These are phyloP conservation scores for Rheum nobile DNA, from an alignment of 148 eudicot genomes.

Conservation along the genomic window DNA sequence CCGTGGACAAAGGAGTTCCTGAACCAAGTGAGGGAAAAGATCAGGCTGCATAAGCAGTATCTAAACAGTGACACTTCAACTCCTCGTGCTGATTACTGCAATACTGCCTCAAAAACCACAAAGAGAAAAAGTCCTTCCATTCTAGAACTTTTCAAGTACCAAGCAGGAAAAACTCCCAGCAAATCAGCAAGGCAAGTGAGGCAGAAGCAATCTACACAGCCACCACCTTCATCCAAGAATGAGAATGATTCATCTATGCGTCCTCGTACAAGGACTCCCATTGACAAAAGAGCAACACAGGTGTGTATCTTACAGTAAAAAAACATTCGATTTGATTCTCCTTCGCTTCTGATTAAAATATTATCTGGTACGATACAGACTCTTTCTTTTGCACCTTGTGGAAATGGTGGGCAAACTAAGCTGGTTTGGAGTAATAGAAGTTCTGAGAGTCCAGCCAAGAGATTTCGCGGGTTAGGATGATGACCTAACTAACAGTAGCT, in stretches of 20 bases:
- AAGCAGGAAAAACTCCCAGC: constrained; percentile 43
- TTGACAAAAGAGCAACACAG: constrained; percentile 78
- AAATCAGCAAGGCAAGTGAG: constrained; percentile 33
- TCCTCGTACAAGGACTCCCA: constrained; percentile 49
- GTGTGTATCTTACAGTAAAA: constrained; percentile 25
- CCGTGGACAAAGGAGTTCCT: constrained; percentile 95
- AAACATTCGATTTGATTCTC: background rate
- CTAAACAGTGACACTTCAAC: constrained; percentile 38
- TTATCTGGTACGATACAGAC: constrained; percentile 33
- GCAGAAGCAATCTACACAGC: constrained; percentile 32
- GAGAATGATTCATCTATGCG: constrained; percentile 30
- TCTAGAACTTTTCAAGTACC: constrained; percentile 65
- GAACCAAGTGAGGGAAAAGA: constrained; percentile 73
- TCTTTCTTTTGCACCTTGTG: constrained; percentile 56
- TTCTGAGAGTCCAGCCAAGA: constrained; percentile 14
- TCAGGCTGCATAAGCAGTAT: constrained; percentile 50
- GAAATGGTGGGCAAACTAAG: constrained; percentile 69
- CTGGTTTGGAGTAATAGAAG: constrained; percentile 59
- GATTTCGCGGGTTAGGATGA: background rate
- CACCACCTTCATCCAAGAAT: constrained; percentile 26
- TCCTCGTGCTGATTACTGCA: constrained; percentile 22
- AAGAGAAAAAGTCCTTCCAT: constrained; percentile 86
- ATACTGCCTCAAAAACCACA: constrained; percentile 26
- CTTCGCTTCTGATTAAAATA: background rate
- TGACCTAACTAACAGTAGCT: background rate